Conservation (phyloP, 169 alveolate species). For the Plasmodium yoelii region DNA sequence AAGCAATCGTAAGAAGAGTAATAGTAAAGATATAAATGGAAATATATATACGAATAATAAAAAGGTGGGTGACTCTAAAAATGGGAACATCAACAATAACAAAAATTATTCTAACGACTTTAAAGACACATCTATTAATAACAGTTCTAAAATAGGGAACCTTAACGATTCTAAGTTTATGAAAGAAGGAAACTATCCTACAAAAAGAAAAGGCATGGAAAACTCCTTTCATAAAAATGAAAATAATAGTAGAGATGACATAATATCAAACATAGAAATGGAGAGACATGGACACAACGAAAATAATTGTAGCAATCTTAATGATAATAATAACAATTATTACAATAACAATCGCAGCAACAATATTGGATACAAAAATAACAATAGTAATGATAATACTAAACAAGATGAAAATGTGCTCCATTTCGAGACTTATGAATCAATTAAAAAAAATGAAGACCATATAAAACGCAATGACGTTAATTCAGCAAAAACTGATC, state of each 20-base stretch:
- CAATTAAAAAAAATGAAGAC: constrained; percentile 17
- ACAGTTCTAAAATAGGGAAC: not conserved
- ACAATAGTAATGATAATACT: not conserved
- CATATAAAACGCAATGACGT: not conserved
- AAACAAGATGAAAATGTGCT: no score
- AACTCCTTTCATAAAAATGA: not conserved
- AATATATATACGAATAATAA: constrained; percentile 6
- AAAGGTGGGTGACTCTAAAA: constrained; percentile 7
- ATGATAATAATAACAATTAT: no score
- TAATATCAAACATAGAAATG: not conserved
- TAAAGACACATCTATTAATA: not conserved
- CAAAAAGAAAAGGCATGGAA: constrained; percentile 1
- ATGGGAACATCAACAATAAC: not conserved
- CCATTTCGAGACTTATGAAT: constrained; percentile 3
- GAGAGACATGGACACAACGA: not conserved
- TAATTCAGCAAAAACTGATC: not conserved
- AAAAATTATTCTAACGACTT: not conserved
- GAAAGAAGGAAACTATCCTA: not conserved
- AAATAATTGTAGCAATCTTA: no score
- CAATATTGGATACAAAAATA: not conserved
- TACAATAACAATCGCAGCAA: not conserved
- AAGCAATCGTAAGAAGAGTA: not conserved
- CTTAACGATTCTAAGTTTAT: not conserved
- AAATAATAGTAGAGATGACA: not conserved
- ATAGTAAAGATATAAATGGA: not conserved